Base-by-base conservation (phyloP, 2,329 filamentous ascomycete genomes). In the Botrytis medusae region DNA sequence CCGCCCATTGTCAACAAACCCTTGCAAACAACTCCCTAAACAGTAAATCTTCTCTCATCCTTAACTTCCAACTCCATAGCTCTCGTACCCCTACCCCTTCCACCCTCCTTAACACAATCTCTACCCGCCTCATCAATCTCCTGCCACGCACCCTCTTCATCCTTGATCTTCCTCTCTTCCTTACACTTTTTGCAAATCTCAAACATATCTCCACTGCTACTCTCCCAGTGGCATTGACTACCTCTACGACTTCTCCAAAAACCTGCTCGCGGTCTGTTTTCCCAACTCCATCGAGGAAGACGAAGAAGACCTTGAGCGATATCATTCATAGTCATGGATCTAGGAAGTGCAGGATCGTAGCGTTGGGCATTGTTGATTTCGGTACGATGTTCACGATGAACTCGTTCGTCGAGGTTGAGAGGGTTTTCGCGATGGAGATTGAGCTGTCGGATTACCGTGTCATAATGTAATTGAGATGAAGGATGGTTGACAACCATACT, bases 231-330 rank as follows among this genome's bases (percentile, higher is more conserved):
- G 44, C 65, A 69, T 32, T 69, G 65, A 57, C 65, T 69, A 14
- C 65, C 65, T n/a, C 65, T 57, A 32, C 65, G 65, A 25, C 32
- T 57, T 46, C 12, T 42, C 62, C 60, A 72, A 20, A 54, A 72
- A 5, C 20, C 46, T 1, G 37, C 70, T 12, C 37, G 14, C 1
- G 44, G 59, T 20, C 46, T 37, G 32, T 67, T 54, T 69, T 78
- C 76, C 77, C 77, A 78, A 62, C 77, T 78, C 77, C 77, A 78
- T 51, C 77, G 48, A 1, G 75, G 76, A 25, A 78, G 77, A 57
- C 69, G 75, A 6, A 74, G 71, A 34, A 72, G 72, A 6, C 70
- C 60, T n/a, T 73, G 74, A 2, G 65, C 18, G 8, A 69, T 69
- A 32, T 69, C 65, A 25, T 69, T 69, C 65, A 69, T 69, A 1